A percentile compares a stretch with the other conserved stretches of the same genome.
These are phyloP conservation scores for Serendipita sp. DNA, from an alignment of 768 basidiomycete species.

Conservation along the genomic window DNA sequence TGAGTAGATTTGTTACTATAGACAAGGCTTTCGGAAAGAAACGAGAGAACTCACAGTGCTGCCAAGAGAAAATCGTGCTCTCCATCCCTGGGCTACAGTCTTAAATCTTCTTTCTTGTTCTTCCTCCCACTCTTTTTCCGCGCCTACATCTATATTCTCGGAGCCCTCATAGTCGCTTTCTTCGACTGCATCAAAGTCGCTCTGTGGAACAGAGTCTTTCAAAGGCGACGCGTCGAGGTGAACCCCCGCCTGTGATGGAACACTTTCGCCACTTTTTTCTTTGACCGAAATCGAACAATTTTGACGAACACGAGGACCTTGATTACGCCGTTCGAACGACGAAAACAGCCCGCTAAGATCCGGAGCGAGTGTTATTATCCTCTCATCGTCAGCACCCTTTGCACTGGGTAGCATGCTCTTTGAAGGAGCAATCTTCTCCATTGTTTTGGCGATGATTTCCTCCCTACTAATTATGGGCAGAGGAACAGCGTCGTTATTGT, in stretches of 20 bases:
- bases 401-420: not conserved
- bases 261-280: not conserved
- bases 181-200: not conserved
- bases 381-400: not conserved
- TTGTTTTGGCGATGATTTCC: not conserved
- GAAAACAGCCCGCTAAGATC: not conserved
- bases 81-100: not conserved
- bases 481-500: not conserved
- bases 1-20: not conserved
- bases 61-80: not conserved
- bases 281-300: not conserved
- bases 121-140: not conserved
- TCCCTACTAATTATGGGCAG: no score
- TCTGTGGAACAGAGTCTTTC: not conserved
- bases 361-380: not conserved
- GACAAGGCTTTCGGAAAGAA: not conserved
- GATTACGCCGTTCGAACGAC: not conserved
- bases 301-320: not conserved
- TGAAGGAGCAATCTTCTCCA: not conserved
- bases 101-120: not conserved
- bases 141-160: not conserved
- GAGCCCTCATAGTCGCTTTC: not conserved
- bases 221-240: not conserved
- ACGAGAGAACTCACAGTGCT: not conserved
- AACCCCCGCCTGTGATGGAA: not conserved